A percentile compares a stretch with the other conserved stretches of the same genome.
Evolutionary conservation across 129 eudicot genomes (phyloP).

Genomic region (Rutidosis leptorrhynchoides): DNA sequence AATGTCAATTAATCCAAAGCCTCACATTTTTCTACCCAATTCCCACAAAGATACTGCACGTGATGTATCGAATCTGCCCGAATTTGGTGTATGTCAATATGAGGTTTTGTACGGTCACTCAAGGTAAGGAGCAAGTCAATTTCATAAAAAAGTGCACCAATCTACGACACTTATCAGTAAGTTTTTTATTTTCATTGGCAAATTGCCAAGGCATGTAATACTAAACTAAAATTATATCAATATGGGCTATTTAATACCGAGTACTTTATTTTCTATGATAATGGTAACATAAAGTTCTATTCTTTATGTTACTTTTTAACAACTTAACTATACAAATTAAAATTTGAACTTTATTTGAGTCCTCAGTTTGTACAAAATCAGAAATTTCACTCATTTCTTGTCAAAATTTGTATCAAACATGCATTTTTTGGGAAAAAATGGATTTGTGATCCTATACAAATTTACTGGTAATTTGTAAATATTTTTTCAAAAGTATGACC

Average conservation of each 20-base stretch:
- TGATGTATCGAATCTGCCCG: slow-evolving; percentile 53
- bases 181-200: neutral
- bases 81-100: slow-evolving; percentile 55
- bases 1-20: slow-evolving; percentile 52
- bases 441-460: too few species aligned
- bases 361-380: neutral
- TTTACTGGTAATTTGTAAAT: too few species aligned
- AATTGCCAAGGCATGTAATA: neutral
- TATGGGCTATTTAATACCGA: neutral
- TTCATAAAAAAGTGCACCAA: slow-evolving; percentile 55
- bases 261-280: neutral
- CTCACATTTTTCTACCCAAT: slow-evolving; percentile 64
- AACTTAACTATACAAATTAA: too few species aligned
- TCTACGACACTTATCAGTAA: slow-evolving; percentile 62
- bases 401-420: too few species aligned
- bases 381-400: neutral
- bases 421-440: too few species aligned
- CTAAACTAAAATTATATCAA: neutral
- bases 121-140: slow-evolving; percentile 41
- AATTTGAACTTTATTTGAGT: neutral
- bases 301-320: neutral
- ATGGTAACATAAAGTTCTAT: neutral
- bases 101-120: slow-evolving; percentile 56
- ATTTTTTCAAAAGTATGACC: too few species aligned
- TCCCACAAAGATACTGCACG: slow-evolving; percentile 49